These are phyloP conservation scores for Sclerotiophoma versabilis DNA, from an alignment of 2,329 filamentous ascomycete genomes.

Conservation along the genomic window DNA sequence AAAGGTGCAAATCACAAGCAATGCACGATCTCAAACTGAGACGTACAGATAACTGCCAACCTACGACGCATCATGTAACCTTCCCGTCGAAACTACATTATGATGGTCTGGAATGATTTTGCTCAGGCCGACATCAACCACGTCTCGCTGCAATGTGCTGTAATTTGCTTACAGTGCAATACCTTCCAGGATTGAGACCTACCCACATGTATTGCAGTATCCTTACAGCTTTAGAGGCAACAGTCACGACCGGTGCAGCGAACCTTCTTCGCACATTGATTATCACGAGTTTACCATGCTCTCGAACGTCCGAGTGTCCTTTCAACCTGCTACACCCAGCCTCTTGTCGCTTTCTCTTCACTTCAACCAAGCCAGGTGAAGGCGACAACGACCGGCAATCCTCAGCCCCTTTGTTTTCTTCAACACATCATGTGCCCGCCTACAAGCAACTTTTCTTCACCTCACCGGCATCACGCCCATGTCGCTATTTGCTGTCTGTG, in stretches of 20 bases:
- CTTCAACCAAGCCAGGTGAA: conserved; percentile 6
- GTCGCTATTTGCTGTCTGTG: not conserved
- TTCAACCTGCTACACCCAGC: conserved; percentile 10
- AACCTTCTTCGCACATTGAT: not conserved
- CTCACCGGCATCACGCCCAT: conserved; percentile 10
- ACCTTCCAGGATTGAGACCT: not conserved
- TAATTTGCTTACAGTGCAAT: not conserved
- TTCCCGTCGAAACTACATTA: too few species aligned
- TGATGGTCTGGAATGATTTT: too few species aligned
- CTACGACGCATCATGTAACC: too few species aligned
- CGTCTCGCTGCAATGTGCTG: too few species aligned
- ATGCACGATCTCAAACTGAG: too few species aligned
- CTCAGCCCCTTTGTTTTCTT: not conserved
- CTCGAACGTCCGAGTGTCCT: not conserved
- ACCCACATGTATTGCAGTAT: not conserved
- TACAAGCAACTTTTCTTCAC: conserved; percentile 7
- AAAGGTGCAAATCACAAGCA: too few species aligned
- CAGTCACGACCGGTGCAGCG: conserved; percentile 2
- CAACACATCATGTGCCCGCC: not conserved
- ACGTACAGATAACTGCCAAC: too few species aligned
- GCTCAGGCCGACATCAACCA: too few species aligned
- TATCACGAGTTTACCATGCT: conserved; percentile 3
- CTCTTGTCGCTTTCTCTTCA: conserved; percentile 15
- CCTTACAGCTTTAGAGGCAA: not conserved
- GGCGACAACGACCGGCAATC: conserved; percentile 7